These are phyloP conservation scores for Leishmania turanica DNA, from an alignment of 208 protist genomes.

Conservation along the genomic window DNA sequence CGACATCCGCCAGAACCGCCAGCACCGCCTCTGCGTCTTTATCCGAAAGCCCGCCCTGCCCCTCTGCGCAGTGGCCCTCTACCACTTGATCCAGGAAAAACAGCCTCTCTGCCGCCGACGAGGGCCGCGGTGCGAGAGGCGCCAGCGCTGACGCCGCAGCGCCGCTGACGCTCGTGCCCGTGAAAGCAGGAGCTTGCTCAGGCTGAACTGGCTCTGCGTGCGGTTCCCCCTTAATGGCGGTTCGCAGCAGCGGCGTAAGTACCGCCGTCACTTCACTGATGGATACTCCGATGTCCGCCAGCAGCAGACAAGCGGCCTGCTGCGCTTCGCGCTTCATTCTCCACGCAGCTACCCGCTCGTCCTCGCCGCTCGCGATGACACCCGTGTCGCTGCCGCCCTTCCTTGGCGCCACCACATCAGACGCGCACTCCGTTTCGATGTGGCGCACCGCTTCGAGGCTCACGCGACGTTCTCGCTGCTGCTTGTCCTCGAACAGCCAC, in stretches of 20 bases:
- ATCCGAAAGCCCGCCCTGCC: constrained; percentile 9
- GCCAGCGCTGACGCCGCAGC: background rate
- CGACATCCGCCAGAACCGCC: constrained; percentile 6
- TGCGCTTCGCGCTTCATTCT: constrained; percentile 16
- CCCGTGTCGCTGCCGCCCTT: background rate
- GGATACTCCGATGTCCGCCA: constrained; percentile 9
- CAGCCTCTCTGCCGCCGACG: constrained; percentile 6
- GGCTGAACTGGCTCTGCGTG: background rate
- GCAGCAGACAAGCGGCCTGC: constrained; percentile 11
- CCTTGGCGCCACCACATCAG: background rate
- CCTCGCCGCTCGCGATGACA: background rate
- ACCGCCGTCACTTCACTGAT: constrained; percentile 9
- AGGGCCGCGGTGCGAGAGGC: background rate
- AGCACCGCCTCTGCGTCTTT: constrained; percentile 16
- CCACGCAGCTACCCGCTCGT: background rate
- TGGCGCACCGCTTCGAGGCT: background rate
- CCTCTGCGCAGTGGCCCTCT: constrained; percentile 9
- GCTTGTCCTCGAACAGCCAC: constrained; percentile 26
- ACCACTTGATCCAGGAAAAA: constrained; percentile 26
- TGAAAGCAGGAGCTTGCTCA: background rate
- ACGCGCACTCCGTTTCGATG: background rate
- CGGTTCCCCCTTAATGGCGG: constrained; percentile 1
- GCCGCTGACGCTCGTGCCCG: background rate
- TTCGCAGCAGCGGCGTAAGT: constrained; percentile 8
- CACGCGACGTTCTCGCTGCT: constrained; percentile 19